phyloP scores from a whole-genome alignment of 2,329 filamentous ascomycete species.

The Cladosporium sphaerospermum region DNA sequence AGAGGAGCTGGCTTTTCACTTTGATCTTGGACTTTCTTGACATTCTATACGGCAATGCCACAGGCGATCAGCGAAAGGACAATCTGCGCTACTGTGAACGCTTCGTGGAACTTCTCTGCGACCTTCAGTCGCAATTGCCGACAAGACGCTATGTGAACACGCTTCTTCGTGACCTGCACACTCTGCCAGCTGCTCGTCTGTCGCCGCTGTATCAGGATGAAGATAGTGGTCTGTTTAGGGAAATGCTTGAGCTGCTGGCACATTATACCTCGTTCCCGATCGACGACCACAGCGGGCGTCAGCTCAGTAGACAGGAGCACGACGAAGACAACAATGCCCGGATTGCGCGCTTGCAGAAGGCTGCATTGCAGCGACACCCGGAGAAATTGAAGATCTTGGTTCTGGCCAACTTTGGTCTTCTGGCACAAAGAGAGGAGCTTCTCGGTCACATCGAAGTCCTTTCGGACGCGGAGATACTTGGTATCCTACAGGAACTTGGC shows the following conservation, averaged over 20 bases:
- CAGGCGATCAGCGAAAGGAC: conserved; percentile 36
- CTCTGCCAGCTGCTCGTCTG: conserved; percentile 68
- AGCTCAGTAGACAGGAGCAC: conserved; percentile 64
- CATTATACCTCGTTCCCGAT: conserved; percentile 88
- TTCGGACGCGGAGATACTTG: conserved; percentile 65
- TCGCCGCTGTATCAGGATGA: conserved; percentile 73
- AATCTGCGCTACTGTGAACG: conserved; percentile 80
- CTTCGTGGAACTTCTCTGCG: conserved; percentile 84
- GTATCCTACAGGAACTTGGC: conserved; percentile 65
- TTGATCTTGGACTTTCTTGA: conserved; percentile 77
- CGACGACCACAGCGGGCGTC: conserved; percentile 80
- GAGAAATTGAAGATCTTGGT: conserved; percentile 87
- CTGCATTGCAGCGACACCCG: conserved; percentile 74
- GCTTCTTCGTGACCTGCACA: conserved; percentile 76
- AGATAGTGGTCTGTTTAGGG: conserved; percentile 62
- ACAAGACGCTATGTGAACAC: conserved; percentile 91
- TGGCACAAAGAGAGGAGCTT: conserved; percentile 74
- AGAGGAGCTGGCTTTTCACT: conserved; percentile 88
- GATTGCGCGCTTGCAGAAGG: conserved; percentile 73
- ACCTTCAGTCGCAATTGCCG: conserved; percentile 87
- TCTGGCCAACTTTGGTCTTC: conserved; percentile 83
- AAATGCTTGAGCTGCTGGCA: conserved; percentile 70
- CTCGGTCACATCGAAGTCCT: conserved; percentile 67
- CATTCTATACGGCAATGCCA: conserved; percentile 54
- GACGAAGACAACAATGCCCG: conserved; percentile 73